phyloP scores from a whole-genome alignment of 2,329 filamentous ascomycete species.

The Apiospora saccharicola region DNA sequence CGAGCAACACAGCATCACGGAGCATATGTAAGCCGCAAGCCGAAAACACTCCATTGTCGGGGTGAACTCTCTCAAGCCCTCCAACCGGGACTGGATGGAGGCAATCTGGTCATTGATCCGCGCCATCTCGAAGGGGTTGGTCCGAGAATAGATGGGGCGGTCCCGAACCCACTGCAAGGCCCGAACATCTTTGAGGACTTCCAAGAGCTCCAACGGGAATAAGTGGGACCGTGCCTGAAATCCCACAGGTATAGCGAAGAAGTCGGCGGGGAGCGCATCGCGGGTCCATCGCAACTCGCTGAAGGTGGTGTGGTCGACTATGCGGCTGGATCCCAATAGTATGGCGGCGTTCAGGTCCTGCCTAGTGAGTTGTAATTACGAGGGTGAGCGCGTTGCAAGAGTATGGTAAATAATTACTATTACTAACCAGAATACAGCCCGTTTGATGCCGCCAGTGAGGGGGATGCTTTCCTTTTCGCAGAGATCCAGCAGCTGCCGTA shows the following conservation, averaged over 20 bases:
- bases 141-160: conserved; percentile 17
- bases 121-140: conserved; percentile 39
- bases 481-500: conserved; percentile 44
- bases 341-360: conserved; percentile 52
- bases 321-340: conserved; percentile 47
- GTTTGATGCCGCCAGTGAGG: conserved; percentile 50
- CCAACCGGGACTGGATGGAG: conserved; percentile 50
- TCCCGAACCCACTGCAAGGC: conserved; percentile 50
- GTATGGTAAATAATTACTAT: neutral
- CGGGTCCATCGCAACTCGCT: conserved; percentile 49
- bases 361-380: conserved; percentile 37
- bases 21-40: conserved; percentile 51
- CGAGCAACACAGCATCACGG: conserved; percentile 49
- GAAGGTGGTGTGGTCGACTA: conserved; percentile 51
- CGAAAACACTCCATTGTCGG: conserved; percentile 44
- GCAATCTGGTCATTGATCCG: conserved; percentile 50
- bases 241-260: conserved; percentile 44
- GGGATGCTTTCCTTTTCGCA: conserved; percentile 40
- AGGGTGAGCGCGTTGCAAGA: neutral
- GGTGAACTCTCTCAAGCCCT: conserved; percentile 34
- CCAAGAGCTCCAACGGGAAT: conserved; percentile 42
- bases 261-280: conserved; percentile 40
- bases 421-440: conserved; percentile 39
- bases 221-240: conserved; percentile 39
- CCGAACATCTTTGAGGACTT: conserved; percentile 48